A percentile compares a stretch with the other conserved stretches of the same genome.
Evolutionary conservation across 495 filamentous ascomycete genomes (phyloP).

Genomic region (Talaromyces borbonicus): DNA sequence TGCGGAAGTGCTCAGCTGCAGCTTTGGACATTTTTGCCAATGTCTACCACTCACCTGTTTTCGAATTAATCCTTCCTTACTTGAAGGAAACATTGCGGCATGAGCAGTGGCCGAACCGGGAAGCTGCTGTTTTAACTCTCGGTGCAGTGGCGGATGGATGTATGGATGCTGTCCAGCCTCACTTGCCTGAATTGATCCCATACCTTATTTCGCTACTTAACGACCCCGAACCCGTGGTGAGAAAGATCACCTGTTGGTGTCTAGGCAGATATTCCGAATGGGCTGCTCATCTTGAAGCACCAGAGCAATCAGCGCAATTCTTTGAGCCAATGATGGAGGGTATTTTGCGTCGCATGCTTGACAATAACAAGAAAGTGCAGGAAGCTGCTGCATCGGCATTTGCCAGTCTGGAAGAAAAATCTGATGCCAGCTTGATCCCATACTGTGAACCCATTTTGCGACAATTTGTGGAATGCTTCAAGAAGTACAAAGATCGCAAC

Average conservation of each 20-base stretch:
- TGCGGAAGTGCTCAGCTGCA: slow-evolving; percentile 95
- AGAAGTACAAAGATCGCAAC: slow-evolving; percentile 94
- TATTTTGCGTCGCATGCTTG: slow-evolving; percentile 86
- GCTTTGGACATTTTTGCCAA: slow-evolving; percentile 89
- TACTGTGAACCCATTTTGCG: slow-evolving; percentile 86
- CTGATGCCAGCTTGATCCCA: slow-evolving; percentile 63
- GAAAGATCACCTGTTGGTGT: slow-evolving; percentile 97
- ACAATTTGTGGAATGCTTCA: slow-evolving; percentile 88
- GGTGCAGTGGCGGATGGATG: slow-evolving; percentile 95
- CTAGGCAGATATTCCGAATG: slow-evolving; percentile 88
- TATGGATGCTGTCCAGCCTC: slow-evolving; percentile 78
- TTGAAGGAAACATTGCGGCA: slow-evolving; percentile 83
- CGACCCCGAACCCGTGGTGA: slow-evolving; percentile 82
- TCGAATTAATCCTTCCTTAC: slow-evolving; percentile 85
- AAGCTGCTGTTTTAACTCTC: slow-evolving; percentile 89
- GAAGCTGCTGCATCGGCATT: slow-evolving; percentile 95
- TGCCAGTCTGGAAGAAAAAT: slow-evolving; percentile 91
- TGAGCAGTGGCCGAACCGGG: slow-evolving; percentile 81
- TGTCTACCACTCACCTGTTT: slow-evolving; percentile 79
- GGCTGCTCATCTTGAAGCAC: slow-evolving; percentile 68
- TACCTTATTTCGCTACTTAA: slow-evolving; percentile 83
- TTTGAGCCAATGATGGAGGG: slow-evolving; percentile 99
- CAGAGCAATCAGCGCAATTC: slow-evolving; percentile 56
- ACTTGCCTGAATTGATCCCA: slow-evolving; percentile 81
- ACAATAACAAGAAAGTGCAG: slow-evolving; percentile 95